Evolutionary conservation across 208 protist genomes (phyloP).

Genomic region (Leishmania guyanensis): DNA sequence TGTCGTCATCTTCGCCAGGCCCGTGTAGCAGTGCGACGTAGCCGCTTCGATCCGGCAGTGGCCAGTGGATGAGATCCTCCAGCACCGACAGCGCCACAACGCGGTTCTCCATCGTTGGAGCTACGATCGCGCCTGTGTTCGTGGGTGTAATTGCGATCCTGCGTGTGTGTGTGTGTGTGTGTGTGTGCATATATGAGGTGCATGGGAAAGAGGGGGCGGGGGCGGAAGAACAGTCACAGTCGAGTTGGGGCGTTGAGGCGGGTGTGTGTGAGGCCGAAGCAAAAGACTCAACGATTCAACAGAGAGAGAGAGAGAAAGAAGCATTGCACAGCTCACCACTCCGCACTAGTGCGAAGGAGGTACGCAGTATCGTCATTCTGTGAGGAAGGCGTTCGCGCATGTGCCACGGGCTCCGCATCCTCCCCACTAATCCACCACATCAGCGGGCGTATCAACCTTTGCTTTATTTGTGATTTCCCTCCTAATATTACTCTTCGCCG

Average conservation of each 20-base stretch:
- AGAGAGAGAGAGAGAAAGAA: neutral
- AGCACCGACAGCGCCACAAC: slow-evolving; percentile 67
- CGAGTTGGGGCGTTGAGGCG: neutral
- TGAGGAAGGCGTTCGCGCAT: neutral
- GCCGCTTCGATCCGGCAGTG: slow-evolving; percentile 40
- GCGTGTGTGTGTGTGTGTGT: neutral
- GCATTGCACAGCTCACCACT: neutral
- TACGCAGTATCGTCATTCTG: neutral
- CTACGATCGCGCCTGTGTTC: neutral
- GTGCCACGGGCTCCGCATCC: neutral
- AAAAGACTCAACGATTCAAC: neutral
- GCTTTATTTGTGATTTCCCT: neutral
- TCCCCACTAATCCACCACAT: neutral
- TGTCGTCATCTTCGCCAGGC: slow-evolving; percentile 20
- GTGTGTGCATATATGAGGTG: neutral
- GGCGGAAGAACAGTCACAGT: neutral
- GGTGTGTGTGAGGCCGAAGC: neutral
- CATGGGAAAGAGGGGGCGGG: neutral
- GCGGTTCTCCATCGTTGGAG: slow-evolving; percentile 55
- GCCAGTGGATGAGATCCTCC: slow-evolving; percentile 82
- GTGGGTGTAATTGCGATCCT: neutral
- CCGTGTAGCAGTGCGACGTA: slow-evolving; percentile 9
- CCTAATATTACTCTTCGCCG: neutral
- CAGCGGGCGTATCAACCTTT: neutral
- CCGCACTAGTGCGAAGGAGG: neutral